Evolutionary conservation across 1,139 yeast species (phyloP).

Genomic region (Pichia inconspicua): DNA sequence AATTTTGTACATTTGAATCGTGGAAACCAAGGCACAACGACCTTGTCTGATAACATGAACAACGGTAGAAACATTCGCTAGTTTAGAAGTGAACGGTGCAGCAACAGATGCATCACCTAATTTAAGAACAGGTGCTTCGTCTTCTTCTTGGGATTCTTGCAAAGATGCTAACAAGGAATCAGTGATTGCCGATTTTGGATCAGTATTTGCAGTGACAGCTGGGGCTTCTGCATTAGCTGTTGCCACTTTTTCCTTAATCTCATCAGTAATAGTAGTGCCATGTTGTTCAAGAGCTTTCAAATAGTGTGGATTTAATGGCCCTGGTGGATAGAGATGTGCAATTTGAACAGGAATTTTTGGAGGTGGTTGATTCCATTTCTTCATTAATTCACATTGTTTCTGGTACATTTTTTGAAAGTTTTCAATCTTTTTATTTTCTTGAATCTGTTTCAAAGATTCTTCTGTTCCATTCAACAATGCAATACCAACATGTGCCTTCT

Average conservation of each 20-base stretch:
- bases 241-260: conserved; percentile 54
- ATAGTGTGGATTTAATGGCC: conserved; percentile 83
- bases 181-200: conserved; percentile 27
- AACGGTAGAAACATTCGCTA: conserved; percentile 87
- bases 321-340: conserved; percentile 96
- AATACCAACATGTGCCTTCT: conserved; percentile 97
- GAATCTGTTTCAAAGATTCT: conserved; percentile 84
- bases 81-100: conserved; percentile 95
- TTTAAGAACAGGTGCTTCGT: conserved; percentile 88
- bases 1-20: conserved; percentile 98
- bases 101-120: conserved; percentile 99
- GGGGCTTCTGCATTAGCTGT: conserved; percentile 36
- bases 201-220: conserved; percentile 13
- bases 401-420: conserved; percentile 63
- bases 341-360: conserved; percentile 83
- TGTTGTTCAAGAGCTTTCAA: conserved; percentile 76
- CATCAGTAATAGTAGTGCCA: conserved; percentile 66
- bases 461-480: conserved; percentile 96
- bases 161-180: conserved; percentile 66
- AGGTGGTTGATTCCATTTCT: conserved; percentile 72
- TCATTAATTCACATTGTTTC: conserved; percentile 73
- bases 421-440: conserved; percentile 69
- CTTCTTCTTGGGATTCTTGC: conserved; percentile 53
- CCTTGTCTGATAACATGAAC: conserved; percentile 96
- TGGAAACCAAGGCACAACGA: conserved; percentile 94